Conservation (phyloP, 1,139 yeast species). For the Sugiyamaella japonica region DNA sequence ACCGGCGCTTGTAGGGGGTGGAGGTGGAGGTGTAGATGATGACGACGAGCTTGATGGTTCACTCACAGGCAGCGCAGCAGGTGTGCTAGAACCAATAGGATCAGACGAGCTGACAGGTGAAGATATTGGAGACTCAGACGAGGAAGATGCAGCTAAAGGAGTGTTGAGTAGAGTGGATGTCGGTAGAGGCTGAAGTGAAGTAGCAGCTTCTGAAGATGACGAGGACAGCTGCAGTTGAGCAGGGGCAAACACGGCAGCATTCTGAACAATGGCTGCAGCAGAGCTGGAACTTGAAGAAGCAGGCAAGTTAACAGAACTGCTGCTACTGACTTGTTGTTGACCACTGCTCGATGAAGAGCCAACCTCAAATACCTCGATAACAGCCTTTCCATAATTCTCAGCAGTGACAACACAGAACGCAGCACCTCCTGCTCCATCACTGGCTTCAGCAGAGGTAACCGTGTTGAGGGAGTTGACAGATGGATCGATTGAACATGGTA, state of each 20-base stretch:
- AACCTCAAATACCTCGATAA: constrained; percentile 65
- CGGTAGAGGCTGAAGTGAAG: constrained; percentile 15
- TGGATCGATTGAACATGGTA: constrained; percentile 79
- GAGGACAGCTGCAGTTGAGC: constrained; percentile 5
- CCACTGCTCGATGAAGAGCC: constrained; percentile 24
- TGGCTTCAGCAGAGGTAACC: constrained; percentile 43
- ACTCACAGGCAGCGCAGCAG: constrained; percentile 16
- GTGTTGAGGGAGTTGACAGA: constrained; percentile 56
- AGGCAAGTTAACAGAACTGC: background rate
- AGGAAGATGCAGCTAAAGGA: constrained; percentile 14
- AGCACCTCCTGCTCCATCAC: constrained; percentile 63
- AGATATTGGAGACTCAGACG: constrained; percentile 16
- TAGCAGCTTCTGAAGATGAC: constrained; percentile 10
- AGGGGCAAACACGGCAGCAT: constrained; percentile 20
- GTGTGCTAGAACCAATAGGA: too few relatives aligned
- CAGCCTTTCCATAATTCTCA: constrained; percentile 59
- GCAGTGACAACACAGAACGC: constrained; percentile 84
- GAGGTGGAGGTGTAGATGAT: constrained; percentile 14
- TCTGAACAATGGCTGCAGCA: constrained; percentile 34
- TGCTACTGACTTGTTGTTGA: background rate
- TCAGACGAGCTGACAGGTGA: constrained; percentile 9
- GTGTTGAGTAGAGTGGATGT: constrained; percentile 14
- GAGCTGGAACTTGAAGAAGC: constrained; percentile 1
- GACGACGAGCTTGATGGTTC: constrained; percentile 19
- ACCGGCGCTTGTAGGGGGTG: constrained; percentile 20